phyloP scores from a whole-genome alignment of 192 early-diverging fungal species.

The Radiomyces spectabilis region DNA sequence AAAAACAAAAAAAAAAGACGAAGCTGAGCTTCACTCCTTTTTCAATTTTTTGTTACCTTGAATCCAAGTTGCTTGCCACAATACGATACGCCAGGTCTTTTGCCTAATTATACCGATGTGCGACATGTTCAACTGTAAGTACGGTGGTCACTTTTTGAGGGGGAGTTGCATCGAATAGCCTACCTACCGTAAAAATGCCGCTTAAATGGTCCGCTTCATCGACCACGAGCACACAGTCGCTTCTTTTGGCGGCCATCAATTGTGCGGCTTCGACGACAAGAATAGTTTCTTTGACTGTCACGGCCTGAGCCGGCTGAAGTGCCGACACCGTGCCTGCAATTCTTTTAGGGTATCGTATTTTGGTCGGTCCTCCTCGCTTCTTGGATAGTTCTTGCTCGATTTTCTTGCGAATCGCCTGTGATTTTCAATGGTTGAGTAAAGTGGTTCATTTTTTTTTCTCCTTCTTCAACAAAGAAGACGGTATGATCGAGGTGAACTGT shows the following conservation, averaged over 20 bases:
- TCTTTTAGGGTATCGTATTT: constrained; percentile 12
- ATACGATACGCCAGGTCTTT: constrained; percentile 97
- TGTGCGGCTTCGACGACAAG: constrained; percentile 79
- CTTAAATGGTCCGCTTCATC: constrained; percentile 84
- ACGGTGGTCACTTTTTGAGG: not conserved
- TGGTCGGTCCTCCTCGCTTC: constrained; percentile 27
- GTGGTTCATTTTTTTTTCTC: too few relatives aligned
- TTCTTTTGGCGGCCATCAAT: constrained; percentile 95
- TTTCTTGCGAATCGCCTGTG: constrained; percentile 57
- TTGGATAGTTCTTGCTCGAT: constrained; percentile 62
- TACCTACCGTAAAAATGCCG: constrained; percentile 80
- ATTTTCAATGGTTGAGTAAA: too few relatives aligned
- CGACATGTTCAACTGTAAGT: too few relatives aligned
- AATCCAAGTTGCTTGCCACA: constrained; percentile 58
- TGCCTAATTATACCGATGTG: constrained; percentile 52
- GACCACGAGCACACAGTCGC: constrained; percentile 93
- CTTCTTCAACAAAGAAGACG: too few relatives aligned
- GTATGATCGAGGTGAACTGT: too few relatives aligned
- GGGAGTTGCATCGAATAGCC: not conserved
- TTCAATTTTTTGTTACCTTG: constrained; percentile 17
- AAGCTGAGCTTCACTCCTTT: too few relatives aligned
- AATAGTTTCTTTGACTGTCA: constrained; percentile 76
- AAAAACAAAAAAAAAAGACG: too few relatives aligned
- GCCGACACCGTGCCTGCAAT: constrained; percentile 86
- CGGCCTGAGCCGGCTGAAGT: constrained; percentile 74